These are phyloP conservation scores for Aspergillus novoparasiticus DNA, from an alignment of 2,329 filamentous ascomycete species.

Conservation along the genomic window DNA sequence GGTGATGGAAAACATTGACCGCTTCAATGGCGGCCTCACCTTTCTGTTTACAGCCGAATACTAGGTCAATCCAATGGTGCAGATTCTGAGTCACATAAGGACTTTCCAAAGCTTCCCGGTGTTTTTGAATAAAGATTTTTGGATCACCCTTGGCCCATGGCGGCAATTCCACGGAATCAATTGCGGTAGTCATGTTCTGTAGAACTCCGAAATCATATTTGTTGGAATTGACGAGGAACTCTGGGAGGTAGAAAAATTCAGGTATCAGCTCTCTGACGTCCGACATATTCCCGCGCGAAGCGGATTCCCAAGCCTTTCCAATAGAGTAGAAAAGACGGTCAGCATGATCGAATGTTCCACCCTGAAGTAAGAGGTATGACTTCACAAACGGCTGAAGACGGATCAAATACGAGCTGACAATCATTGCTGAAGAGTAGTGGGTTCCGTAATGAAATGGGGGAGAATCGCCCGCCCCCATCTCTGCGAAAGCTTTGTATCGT, in stretches of 20 bases:
- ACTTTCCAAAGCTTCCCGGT: constrained; percentile 93
- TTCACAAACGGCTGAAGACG: constrained; percentile 94
- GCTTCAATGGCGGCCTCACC: constrained; percentile 90
- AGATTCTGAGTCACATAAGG: constrained; percentile 87
- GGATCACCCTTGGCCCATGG: constrained; percentile 97
- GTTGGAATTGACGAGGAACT: constrained; percentile 93
- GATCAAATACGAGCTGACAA: constrained; percentile 94
- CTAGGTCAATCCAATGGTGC: constrained; percentile 92
- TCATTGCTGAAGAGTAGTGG: constrained; percentile 99
- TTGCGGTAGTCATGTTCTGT: constrained; percentile 75
- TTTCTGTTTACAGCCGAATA: constrained; percentile 92
- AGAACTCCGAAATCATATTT: constrained; percentile 88
- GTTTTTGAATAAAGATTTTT: constrained; percentile 91
- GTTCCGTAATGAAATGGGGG: constrained; percentile 96
- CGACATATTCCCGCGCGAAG: constrained; percentile 85
- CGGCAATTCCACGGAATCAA: constrained; percentile 86
- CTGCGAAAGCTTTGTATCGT: constrained; percentile 82
- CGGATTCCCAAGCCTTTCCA: constrained; percentile 85
- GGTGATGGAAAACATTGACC: constrained; percentile 92
- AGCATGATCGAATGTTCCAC: constrained; percentile 94
- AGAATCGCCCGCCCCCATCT: constrained; percentile 76
- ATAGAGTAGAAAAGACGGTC: constrained; percentile 95
- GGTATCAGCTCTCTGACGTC: constrained; percentile 94
- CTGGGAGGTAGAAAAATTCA: constrained; percentile 95
- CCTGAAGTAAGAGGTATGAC: constrained; percentile 90